Base-by-base conservation (phyloP, 1,284 basidiomycete genomes). In the Coriolopsis trogii region DNA sequence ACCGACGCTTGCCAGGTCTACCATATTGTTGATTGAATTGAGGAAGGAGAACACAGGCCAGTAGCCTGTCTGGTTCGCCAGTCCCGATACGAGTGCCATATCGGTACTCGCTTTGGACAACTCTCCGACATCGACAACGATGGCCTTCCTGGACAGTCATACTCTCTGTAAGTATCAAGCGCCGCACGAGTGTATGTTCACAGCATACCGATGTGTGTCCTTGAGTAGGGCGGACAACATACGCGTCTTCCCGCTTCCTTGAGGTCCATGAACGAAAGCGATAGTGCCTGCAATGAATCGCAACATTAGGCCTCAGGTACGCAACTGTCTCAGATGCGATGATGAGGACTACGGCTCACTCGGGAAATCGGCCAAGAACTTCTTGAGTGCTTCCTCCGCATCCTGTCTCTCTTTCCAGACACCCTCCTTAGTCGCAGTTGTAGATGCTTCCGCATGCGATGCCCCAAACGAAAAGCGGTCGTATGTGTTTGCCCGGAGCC, bases 1-100 rank as follows among this genome's bases (percentile, higher is more conserved):
- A 6, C 95, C 95, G 30, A 95, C 84, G 48, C 89, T 89, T 0
- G 93, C 95, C n/a, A 99, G 78, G 66, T 99, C 96, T 53, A 98
- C 85, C 50, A 98, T 72, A 56, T 84, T 90, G 67, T 87, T 93
- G 63, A 96, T 70, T 0, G 90, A 93, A 63, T 89, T 89, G 49
- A 97, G 72, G 76, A 95, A 93, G 4, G 88, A 88, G 71, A 98
- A 98, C 6, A 93, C 78, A 2, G 95, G 95, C 79, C 87, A 89
- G 69, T 96, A 97, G 45, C 94, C 93, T 0, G 91, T 94, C 68
- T 97, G 90, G 10, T 71, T 73, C 1, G 94, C 92, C 4, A 98
- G 72, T 2, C 77, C 75, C 13, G 75, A 75, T 13, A 98, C 76
- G 8, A 95, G 77, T 24, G 81, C 79, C 4, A 81, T 73, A 61